Base-by-base conservation (phyloP, 345 rosid species). In the Sapria himalayana region DNA sequence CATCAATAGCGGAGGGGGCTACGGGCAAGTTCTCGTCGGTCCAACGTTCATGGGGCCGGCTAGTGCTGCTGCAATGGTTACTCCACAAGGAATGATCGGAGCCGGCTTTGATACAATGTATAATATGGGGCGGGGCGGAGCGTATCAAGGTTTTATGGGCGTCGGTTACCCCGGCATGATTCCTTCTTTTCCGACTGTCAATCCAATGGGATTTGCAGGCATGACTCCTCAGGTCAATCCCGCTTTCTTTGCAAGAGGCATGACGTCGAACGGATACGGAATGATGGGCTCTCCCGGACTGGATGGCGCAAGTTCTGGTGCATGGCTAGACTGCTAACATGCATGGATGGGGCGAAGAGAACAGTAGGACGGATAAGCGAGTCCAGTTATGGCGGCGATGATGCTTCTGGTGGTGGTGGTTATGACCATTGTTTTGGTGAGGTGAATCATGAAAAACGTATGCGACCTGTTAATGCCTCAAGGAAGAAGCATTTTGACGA, bases 211-310 rank as follows among this genome's bases (percentile, higher is more conserved):
- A 50, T 68, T 80, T 67, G 70, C 75, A 43, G 79, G 86, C 29
- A 76, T 76, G 43, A 82, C 93, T 62, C 93, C 93, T 60, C 93
- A 80, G 61, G 80, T 80, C 42, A 80, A 80, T 55, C 93, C 86
- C 2, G 93, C 93, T 9, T 80, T 80, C 50, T 80, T 76, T 39
- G 73, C 67, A 27, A 39, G 75, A 11, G 82, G 86, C 29, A 76
- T 80, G 70, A 70, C 82, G 24, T 56, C 69, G 45, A 63, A 63
- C 54, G 80, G 69, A 19, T 57, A 65, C 66, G 80, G 71, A 43
- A 54, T 78, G 61, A 73, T 80, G 80, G 70, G 67, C 25, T 55
- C 60, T 37, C 43, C 82, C 18, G 93, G 77, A 49, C 69, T 80
- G 79, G 84, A 71, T 39, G 86, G 73, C 44, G 66, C 62, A 39